Base-by-base conservation (phyloP, 352 stramenopile genomes). In the Pythium oligandrum region DNA sequence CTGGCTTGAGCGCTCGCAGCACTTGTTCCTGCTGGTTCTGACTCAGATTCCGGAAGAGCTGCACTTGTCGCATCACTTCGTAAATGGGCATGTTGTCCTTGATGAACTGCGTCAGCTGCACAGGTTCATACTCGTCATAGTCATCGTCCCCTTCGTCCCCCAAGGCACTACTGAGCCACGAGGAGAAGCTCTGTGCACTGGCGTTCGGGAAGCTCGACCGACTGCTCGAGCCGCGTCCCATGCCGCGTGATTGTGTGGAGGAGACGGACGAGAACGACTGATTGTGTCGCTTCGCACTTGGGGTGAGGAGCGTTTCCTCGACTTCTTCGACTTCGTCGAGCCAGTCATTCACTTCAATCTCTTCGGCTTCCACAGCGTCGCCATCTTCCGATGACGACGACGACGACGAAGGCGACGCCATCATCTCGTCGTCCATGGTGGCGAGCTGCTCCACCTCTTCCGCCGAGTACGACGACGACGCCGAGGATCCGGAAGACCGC, bases 21-120 rank as follows among this genome's bases (percentile, higher is more conserved):
- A 95, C 82, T n/a, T 95, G 82, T 61, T 95, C 84, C 44, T 95
- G 84, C 60, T 95, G 84, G 53, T 75, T 90, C 58, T 90, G 80
- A 57, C 82, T 93, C 61, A 95, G 60, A 61, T 95, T 95, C 5
- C 80, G 64, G 53, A 95, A 93, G 7, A 95, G 68, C 63, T 92
- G 82, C 56, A 95, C 84, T 64, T 95, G 84, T 44, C 75, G 77
- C 82, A 95, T 95, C 53, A 95, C 68, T 53, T 95, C 80, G 59
- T 95, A 95, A 43, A 95, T 75, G 12, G 82, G 82, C 70, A 88
- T 89, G 53, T 95, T 95, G 36, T 91, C 84, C 2, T 64, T 68
- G 51, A 94, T 71, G 47, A 92, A 94, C 7, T 73, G 75, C 12
- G 81, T 89, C 26, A 92, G 68, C 7, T 8, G 7, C 30, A 70